phyloP scores from a whole-genome alignment of 768 basidiomycete species.

The Vararia minispora region DNA sequence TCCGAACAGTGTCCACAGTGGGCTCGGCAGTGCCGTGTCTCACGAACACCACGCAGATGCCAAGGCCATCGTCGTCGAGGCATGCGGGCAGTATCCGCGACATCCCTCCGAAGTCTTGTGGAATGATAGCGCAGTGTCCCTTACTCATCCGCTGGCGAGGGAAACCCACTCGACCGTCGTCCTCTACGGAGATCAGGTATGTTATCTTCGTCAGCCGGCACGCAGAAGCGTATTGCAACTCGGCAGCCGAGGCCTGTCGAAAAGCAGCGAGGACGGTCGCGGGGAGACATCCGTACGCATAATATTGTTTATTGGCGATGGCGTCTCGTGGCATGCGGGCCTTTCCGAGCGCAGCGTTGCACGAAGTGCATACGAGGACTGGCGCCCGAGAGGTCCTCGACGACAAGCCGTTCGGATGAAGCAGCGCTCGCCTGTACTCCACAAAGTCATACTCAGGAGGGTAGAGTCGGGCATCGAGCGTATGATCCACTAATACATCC shows the following conservation, averaged over 20 bases:
- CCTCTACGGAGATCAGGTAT: background rate
- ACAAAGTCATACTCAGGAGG: background rate
- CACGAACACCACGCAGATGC: background rate
- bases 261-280: background rate
- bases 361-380: background rate
- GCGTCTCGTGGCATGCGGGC: background rate
- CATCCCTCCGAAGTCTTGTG: background rate
- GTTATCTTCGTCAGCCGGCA: background rate
- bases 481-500: too few species aligned
- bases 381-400: too few species aligned
- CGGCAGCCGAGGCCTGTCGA: background rate
- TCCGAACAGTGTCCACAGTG: background rate
- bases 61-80: background rate
- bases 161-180: background rate
- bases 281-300: background rate
- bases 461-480: too few species aligned
- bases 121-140: constrained; percentile 1
- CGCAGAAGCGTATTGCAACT: background rate
- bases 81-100: background rate
- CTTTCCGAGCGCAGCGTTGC: background rate
- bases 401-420: background rate
- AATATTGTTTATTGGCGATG: constrained; percentile 2
- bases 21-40: background rate
- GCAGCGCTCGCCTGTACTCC: background rate
- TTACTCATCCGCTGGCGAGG: background rate